Conservation (phyloP, 768 basidiomycete species). For the Neoboletus subvelutipes region DNA sequence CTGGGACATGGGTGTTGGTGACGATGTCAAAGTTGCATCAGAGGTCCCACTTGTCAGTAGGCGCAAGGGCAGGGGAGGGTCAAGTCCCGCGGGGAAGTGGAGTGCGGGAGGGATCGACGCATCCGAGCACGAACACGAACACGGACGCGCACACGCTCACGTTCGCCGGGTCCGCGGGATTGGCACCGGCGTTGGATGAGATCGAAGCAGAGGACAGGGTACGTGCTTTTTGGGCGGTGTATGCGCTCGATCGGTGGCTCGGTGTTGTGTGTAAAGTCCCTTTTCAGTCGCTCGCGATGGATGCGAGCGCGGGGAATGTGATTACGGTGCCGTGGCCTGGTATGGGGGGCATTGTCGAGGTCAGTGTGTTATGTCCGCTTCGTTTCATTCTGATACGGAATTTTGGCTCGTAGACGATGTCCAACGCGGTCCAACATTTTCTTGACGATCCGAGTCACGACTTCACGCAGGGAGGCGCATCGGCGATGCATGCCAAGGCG, state of each 20-base stretch:
- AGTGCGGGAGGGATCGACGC: not conserved
- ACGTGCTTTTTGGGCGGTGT: slow-evolving; percentile 40
- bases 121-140: not conserved
- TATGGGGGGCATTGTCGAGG: slow-evolving; percentile 9
- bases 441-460: slow-evolving; percentile 14
- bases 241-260: slow-evolving; percentile 36
- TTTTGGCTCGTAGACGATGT: not conserved
- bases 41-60: not conserved
- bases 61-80: not conserved
- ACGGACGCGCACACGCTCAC: slow-evolving; percentile 7
- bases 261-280: slow-evolving; percentile 28
- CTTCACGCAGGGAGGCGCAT: slow-evolving; percentile 7
- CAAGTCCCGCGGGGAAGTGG: slow-evolving; percentile 5
- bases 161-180: slow-evolving; percentile 10
- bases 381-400: not conserved
- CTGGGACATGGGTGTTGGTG: slow-evolving; percentile 46
- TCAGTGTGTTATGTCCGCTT: slow-evolving; percentile 1
- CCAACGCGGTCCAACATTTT: slow-evolving; percentile 17
- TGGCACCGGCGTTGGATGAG: slow-evolving; percentile 34
- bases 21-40: slow-evolving; percentile 49
- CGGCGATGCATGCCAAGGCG: slow-evolving; percentile 28
- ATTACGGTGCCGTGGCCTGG: slow-evolving; percentile 46
- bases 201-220: slow-evolving; percentile 39
- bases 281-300: slow-evolving; percentile 21
- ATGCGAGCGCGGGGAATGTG: slow-evolving; percentile 23